Evolutionary conservation across 2,329 filamentous ascomycete species (phyloP).

Genomic region (Neonectria ditissima): DNA sequence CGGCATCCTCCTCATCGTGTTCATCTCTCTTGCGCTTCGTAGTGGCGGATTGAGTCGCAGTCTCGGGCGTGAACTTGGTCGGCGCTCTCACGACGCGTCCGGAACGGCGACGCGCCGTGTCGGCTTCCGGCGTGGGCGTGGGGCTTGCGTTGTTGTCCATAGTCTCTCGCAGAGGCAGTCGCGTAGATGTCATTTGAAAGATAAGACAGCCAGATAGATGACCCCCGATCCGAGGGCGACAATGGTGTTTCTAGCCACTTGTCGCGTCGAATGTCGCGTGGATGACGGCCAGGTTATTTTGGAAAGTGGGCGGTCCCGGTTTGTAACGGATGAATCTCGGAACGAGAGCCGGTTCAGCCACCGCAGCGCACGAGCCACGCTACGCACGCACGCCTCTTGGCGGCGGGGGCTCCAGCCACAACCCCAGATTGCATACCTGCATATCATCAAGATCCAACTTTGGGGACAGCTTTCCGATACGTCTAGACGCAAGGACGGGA

Average conservation of each 20-base stretch:
- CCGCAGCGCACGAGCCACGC: conserved; percentile 22
- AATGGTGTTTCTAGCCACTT: conserved; percentile 46
- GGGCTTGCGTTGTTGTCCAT: conserved; percentile 68
- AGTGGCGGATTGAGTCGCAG: conserved; percentile 52
- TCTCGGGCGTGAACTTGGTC: conserved; percentile 69
- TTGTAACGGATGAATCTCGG: conserved; percentile 44
- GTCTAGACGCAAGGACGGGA: background rate
- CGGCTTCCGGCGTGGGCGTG: conserved; percentile 64
- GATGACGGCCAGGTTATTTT: conserved; percentile 42
- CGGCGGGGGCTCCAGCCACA: conserved; percentile 37
- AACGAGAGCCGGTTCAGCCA: conserved; percentile 27
- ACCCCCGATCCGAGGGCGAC: conserved; percentile 46
- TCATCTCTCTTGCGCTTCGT: conserved; percentile 70
- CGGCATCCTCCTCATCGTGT: conserved; percentile 57
- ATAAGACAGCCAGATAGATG: conserved; percentile 31
- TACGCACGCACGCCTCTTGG: conserved; percentile 12
- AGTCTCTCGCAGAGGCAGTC: conserved; percentile 49
- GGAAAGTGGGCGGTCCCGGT: conserved; percentile 41
- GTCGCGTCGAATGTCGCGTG: conserved; percentile 47
- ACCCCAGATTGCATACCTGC: conserved; percentile 30
- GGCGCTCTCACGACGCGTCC: conserved; percentile 74
- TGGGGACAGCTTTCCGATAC: conserved; percentile 4
- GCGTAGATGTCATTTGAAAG: conserved; percentile 37
- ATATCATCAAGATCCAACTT: conserved; percentile 30
- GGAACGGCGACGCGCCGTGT: conserved; percentile 72